Base-by-base conservation (phyloP, 805 yeast species). In the Saturnispora halmiae region DNA sequence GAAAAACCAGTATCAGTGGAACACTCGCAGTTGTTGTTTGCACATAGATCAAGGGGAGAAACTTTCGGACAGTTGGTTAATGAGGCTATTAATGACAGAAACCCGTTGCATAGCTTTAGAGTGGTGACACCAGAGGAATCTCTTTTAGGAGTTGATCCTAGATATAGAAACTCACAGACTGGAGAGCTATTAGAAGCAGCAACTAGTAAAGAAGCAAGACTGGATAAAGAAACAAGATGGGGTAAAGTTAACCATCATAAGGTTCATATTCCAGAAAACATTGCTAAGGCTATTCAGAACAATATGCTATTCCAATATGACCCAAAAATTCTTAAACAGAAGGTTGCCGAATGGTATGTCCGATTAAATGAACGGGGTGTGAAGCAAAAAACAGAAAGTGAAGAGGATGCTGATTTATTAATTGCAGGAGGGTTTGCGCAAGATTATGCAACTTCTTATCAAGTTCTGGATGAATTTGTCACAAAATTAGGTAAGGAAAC, bases 371-470 rank as follows among this genome's bases (percentile, higher is more conserved):
- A 72, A 13, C 70, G 69, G 1, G 75, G 72, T 43, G 58, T 82
- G 1, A 84, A 79, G 46, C 73, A 40, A 9, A 43, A 43, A 11
- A 43, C 56, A 3, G 59, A 55, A 35, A 56, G 67, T 0, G 64
- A 61, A 20, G 46, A 64, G 40, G 86, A 81, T 36, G 82, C 81
- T 2, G 95, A 88, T 57, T 76, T 92, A 2, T 82, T 81, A 45
- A 76, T 90, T 29, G 88, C 85, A 0, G 79, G 88, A 0, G 69
- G 82, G 9, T 86, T 90, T 52, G 64, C 83, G 3, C 95, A 84
- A 51, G 82, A 84, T 53, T 90, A 85, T 54, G 82, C 86, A 1
- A 72, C 85, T 11, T 58, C 77, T 2, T 67, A 67, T 40, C 83
- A 79, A 47, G 83, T 79, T 0, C 60, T 92, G 29, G 55, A 57